These are phyloP conservation scores for Populus trichocarpa DNA, from an alignment of 441 rosid species.

Conservation along the genomic window DNA sequence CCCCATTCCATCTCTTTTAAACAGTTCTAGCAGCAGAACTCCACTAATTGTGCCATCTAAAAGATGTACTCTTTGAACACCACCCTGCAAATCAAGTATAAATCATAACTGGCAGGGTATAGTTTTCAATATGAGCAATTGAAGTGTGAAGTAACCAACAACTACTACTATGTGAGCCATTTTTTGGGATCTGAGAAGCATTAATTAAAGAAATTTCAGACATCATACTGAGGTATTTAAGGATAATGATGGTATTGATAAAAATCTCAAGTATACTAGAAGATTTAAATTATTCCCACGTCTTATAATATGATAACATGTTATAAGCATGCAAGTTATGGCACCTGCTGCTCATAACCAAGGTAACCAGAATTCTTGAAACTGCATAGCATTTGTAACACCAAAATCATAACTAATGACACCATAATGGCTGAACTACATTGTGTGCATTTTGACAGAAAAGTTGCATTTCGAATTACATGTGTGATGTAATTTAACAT, in stretches of 20 bases:
- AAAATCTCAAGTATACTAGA: neutral
- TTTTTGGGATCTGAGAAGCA: slow-evolving; percentile 3
- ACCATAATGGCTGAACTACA: too few species aligned
- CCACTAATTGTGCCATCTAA: slow-evolving; percentile 93
- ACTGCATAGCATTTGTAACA: neutral
- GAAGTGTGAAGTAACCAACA: slow-evolving; percentile 1
- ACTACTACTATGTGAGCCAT: neutral
- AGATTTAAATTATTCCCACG: neutral
- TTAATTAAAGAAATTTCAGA: neutral
- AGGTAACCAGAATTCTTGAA: neutral
- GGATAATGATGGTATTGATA: neutral
- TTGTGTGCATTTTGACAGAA: too few species aligned
- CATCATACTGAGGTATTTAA: neutral
- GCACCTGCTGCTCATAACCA: neutral
- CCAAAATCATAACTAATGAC: neutral
- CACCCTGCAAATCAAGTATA: slow-evolving; percentile 55
- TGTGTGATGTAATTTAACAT: too few species aligned
- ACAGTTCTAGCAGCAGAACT: slow-evolving; percentile 79
- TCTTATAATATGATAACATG: too few species aligned
- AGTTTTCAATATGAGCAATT: neutral
- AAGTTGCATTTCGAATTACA: too few species aligned
- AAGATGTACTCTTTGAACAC: slow-evolving; percentile 95
- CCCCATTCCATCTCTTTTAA: slow-evolving; percentile 98
- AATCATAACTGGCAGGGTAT: slow-evolving; percentile 12
- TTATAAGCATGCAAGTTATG: neutral